Base-by-base conservation (phyloP, 805 yeast species). In the Ogataea pini region DNA sequence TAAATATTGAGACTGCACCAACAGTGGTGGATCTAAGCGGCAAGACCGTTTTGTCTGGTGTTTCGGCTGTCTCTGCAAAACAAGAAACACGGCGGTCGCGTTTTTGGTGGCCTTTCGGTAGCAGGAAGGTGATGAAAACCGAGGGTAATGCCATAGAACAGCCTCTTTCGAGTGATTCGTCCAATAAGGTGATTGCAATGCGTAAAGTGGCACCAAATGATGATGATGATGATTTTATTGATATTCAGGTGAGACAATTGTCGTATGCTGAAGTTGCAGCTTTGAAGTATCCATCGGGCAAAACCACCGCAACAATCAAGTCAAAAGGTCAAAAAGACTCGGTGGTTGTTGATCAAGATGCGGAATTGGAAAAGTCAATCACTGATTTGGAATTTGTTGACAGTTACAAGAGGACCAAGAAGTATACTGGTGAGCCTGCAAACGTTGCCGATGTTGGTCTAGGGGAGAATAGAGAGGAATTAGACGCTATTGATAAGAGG, bases 181-280 rank as follows among this genome's bases (percentile, higher is more conserved):
- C 56, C 16, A 55, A 61, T 43, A 57, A 58, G 41, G 68, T 64
- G 17, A 64, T 65, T 36, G 67, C 68, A n/a, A 66, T 65, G 70
- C 62, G 59, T 52, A 59, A 54, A 42, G 39, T 61, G 20, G 51
- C 52, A 25, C 53, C 46, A 18, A 57, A 53, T 13, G 55, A 47
- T 25, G 54, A 47, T 37, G 55, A 41, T 13, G 68, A 62, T 9
- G 73, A 67, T 44, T 78, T 74, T 55, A 69, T 78, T 19, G 72
- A 70, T 44, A 72, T 79, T 46, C 71, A 71, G 41, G 60, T 76
- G 36, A 72, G 80, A 46, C 69, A 72, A 47, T 61, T 77, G 57
- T 75, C 82, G 7, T 78, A 78, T 57, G 81, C 81, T 10, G 83
- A 79, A 63, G 80, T 73, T 19, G 79, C 79, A 10, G 62, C 73